Evolutionary conservation across 78 protist genomes (phyloP).

Genomic region (slime mould (Dictyostelium discoideum)): DNA sequence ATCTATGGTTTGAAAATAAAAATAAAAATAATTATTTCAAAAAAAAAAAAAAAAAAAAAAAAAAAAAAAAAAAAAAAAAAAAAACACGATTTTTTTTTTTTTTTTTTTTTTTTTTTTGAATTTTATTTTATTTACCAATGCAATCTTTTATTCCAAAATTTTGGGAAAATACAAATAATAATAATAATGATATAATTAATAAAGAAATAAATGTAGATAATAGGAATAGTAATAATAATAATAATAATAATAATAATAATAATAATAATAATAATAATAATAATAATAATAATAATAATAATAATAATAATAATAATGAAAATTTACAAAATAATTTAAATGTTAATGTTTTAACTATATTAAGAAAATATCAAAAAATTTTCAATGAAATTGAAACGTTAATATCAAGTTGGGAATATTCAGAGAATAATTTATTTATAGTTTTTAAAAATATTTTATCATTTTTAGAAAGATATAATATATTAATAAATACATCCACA

Average conservation of each 20-base stretch:
- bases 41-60: too few species aligned
- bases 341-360: not conserved
- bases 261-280: not conserved
- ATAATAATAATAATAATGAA: not conserved
- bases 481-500: not conserved
- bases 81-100: too few species aligned
- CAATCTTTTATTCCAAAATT: not conserved
- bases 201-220: not conserved
- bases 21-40: too few species aligned
- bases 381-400: not conserved
- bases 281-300: not conserved
- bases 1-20: too few species aligned
- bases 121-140: not conserved
- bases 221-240: not conserved
- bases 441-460: constrained; percentile 1
- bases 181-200: not conserved
- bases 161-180: not conserved
- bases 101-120: too few species aligned
- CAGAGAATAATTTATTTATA: not conserved
- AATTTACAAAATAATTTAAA: not conserved
- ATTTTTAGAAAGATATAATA: constrained; percentile 13
- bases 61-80: too few species aligned
- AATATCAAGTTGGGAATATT: constrained; percentile 1
- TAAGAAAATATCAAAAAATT: not conserved
- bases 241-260: not conserved